Base-by-base conservation (phyloP, 371 early-diverging fungal species). In the Blakeslea trispora region DNA sequence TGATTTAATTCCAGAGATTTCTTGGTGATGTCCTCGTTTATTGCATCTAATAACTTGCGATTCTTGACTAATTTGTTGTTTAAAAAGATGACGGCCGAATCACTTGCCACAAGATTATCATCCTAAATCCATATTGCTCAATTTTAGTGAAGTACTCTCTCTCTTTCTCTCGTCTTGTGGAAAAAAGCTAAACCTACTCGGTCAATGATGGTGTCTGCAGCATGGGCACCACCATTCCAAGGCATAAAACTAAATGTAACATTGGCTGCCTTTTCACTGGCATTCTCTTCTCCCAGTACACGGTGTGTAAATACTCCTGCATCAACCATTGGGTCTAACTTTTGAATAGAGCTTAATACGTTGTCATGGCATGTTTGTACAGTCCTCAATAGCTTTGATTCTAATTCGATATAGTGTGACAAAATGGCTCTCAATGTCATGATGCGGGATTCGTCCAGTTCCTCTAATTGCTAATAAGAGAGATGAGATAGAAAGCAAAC, bases 51-150 rank as follows among this genome's bases (percentile, higher is more conserved):
- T 24, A 72, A 72, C 24, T 72, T 71, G 31, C 74, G 64, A 50
- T 81, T 55, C 61, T 88, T 90, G 53, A 81, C 63, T 13, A 85
- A 62, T 31, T 81, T 82, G 63, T 90, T 90, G 46, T 73, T 83
- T 57, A 90, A 63, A 44, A 81, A 87, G 7, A 85, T 81, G 1
- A 67, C 64, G 1, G 81, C 73, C 18, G 78, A 55, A 9, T 86
- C 85, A 54, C 83, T 86, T 15, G 69, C 54, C 0, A 79, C 79
- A 19, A 88, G 55, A 31, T 70, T 45, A 22, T 46, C 74, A 52
- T 77, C 86, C 87, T 83, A 72, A 28, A 28, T 28, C 3, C 3
- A 28, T n/a, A n/a, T n/a, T n/a, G n/a, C n/a, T n/a, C n/a, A n/a
- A 45, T 14, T n/a, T 17, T 9, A 35, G 14, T 17, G 9, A 46